Evolutionary conservation across 2,329 filamentous ascomycete genomes (phyloP), one percentile per base, ranked within the genome.

Genomic region (Fusarium agapanthi): DNA sequence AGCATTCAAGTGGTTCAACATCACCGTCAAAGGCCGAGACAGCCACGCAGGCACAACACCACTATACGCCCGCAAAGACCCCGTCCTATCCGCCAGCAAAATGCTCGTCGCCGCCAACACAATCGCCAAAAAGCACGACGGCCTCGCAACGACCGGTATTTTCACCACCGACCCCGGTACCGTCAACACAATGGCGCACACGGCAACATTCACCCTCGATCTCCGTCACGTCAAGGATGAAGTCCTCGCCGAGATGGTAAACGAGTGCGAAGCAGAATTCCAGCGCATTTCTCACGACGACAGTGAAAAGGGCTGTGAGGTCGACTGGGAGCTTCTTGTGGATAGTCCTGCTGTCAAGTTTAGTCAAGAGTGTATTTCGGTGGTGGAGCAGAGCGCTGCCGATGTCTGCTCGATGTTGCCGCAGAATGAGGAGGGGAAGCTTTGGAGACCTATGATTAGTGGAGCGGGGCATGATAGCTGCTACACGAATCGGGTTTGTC

Each of bases 31-130:
- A 24, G 53, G 64, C 4, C 64, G 62, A 1, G 45, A 61, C 10
- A 67, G 62, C 30, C 62, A 61, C 24, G 64, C 64, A 3, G 64
- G 64, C 2, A 67, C 64, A 26, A 67, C 64, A 13, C 62, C 64
- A 0, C 16, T 67, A 8, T 67, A 67, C 28, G 62, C 62, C 6
- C 62, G 64, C 16, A 67, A 67, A 32, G 64, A 67, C 7, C 53
- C 64, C 9, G 54, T 67, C 1, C 7, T 67, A 0, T 37, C 11
- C 24, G 44, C 62, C 13, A 60, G 38, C 4, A 66, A 67, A 7
- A 51, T 67, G 44, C 43, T 67, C 22, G 51, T 66, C 6, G 61
- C 64, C 16, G 44, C 64, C 7, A 66, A 66, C 14, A 13, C 28
- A 0, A 35, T 67, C 12, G 64, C 64, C 24, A 66, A 67, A 35